Evolutionary conservation across 257 asterid genomes (phyloP), one percentile per base, ranked within the genome.

Genomic region (Nicotiana undulata): DNA sequence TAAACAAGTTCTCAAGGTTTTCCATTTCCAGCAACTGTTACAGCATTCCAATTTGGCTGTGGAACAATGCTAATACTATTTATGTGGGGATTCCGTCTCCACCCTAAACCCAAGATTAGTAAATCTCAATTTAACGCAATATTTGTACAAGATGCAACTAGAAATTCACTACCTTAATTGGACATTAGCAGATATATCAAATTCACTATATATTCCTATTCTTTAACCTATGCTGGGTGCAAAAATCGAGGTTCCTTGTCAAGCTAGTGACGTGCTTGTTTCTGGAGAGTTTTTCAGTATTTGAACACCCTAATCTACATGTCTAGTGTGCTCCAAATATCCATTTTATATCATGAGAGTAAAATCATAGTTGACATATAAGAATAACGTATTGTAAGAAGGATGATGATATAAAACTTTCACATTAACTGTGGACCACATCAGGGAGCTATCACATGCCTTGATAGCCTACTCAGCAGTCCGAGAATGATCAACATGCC

Each of bases 401-500:
- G 61, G 61, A 74, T 15, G 61, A 24, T 6, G 1, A 72, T 49
- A 49, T 34, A 26, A 6, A n/a, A 24, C 60, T 22, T 46, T 6
- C 24, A 46, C 7, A 37, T 12, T 16, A 24, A 46, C 60, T 24
- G 6, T 46, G 60, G 24, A 46, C 32, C 24, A 9, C 15, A 46
- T 44, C 59, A 70, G 37, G 59, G 32, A 63, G 76, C 11, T 3
- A 49, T 29, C 24, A 56, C 40, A 51, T 86, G 93, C 98, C 98
- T 93, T 94, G 32, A 91, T 97, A 81, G 98, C 98, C 76, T 94
- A 97, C 88, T 94, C 98, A 76, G 98, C 98, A 78, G 97, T 93
- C 79, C 98, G 98, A 46, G 98, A 90, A 85, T 94, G 98, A 84
- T 93, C 98, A 60, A 94, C 97, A 59, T 94, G 98, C n/a, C n/a